These are phyloP conservation scores for Marasmius oreades DNA, from an alignment of 1,284 basidiomycete genomes.

Conservation along the genomic window DNA sequence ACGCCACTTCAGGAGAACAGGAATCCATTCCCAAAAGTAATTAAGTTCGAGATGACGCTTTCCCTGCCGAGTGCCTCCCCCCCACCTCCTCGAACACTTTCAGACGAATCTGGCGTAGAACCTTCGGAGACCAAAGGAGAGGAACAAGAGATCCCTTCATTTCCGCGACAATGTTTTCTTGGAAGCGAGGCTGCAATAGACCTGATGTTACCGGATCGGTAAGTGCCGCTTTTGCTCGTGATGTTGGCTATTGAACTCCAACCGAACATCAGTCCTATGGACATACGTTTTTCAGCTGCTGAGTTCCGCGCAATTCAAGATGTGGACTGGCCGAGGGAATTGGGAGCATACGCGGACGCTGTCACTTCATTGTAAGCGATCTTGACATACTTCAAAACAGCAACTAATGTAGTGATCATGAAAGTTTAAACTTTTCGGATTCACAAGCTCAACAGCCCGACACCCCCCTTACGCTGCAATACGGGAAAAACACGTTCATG, in stretches of 20 bases:
- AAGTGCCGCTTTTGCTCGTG: slow-evolving; percentile 17
- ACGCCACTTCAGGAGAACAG: slow-evolving; percentile 4
- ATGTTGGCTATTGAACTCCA: slow-evolving; percentile 6
- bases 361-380: slow-evolving; percentile 43
- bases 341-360: slow-evolving; percentile 40
- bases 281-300: slow-evolving; percentile 42
- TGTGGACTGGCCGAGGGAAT: slow-evolving; percentile 35
- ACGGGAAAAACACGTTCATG: slow-evolving; percentile 41
- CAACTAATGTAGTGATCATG: slow-evolving; percentile 4
- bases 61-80: background rate
- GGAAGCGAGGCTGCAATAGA: slow-evolving; percentile 37
- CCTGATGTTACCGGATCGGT: slow-evolving; percentile 60
- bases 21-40: slow-evolving; percentile 16
- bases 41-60: slow-evolving; percentile 37
- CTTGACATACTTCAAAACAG: background rate
- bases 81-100: background rate
- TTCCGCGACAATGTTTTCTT: slow-evolving; percentile 26
- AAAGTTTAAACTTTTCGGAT: slow-evolving; percentile 32
- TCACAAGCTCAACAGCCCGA: slow-evolving; percentile 35
- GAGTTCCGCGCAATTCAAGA: slow-evolving; percentile 27
- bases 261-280: slow-evolving; percentile 39
- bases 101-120: background rate
- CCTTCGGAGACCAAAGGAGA: background rate
- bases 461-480: slow-evolving; percentile 46
- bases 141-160: background rate